Percentiles rank a stretch among this genome's conserved stretches.
Conservation (phyloP, 176 grass and related monocot genomes). For the Oryza glaberrima region DNA sequence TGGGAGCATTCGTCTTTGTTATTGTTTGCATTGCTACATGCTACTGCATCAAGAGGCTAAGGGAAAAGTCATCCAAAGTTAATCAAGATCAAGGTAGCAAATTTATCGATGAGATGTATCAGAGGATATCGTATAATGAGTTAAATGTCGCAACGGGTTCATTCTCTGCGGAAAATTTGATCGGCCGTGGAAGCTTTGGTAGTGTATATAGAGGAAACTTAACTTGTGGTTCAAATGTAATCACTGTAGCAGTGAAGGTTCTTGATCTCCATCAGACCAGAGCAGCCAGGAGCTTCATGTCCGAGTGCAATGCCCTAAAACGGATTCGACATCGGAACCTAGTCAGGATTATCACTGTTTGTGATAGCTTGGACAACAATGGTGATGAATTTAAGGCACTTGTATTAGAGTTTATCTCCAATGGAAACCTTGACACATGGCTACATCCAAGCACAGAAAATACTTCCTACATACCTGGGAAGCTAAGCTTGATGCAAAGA, state of each 20-base stretch:
- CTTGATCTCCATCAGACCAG: neutral
- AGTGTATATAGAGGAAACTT: slow-evolving; percentile 6
- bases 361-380: slow-evolving; percentile 10
- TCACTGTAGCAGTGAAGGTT: slow-evolving; percentile 10
- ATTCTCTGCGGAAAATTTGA: neutral
- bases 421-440: neutral
- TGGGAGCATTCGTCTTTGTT: neutral
- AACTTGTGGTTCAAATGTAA: neutral
- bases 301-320: slow-evolving; percentile 15
- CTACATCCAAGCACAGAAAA: neutral
- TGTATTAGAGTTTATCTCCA: slow-evolving; percentile 17
- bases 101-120: neutral
- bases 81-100: neutral
- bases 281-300: slow-evolving; percentile 19
- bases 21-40: slow-evolving; percentile 4
- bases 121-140: slow-evolving; percentile 14
- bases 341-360: slow-evolving; percentile 22
- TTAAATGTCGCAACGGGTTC: neutral
- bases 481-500: neutral
- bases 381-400: slow-evolving; percentile 25
- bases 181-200: slow-evolving; percentile 18
- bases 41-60: neutral
- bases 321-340: neutral
- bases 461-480: neutral
- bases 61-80: neutral